Evolutionary conservation across 2,329 filamentous ascomycete species (phyloP).

Genomic region (Aphanoascus verrucosus): DNA sequence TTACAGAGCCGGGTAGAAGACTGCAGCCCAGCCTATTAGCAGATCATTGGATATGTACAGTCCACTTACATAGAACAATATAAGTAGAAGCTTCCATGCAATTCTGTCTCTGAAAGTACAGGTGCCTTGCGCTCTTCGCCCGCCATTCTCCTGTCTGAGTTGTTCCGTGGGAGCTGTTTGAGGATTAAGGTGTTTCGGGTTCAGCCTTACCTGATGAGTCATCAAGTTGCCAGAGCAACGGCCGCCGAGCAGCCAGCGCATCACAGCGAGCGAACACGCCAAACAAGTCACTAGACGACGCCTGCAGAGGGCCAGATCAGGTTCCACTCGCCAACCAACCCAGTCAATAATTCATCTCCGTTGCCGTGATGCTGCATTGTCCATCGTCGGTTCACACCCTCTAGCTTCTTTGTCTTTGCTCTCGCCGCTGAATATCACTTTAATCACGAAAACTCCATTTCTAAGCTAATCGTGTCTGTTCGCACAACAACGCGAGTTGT

Average conservation of each 20-base stretch:
- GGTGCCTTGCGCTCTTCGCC: too few species aligned
- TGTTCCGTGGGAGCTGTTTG: too few species aligned
- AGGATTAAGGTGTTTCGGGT: too few species aligned
- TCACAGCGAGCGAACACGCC: not conserved
- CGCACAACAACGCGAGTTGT: not conserved
- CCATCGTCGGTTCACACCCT: too few species aligned
- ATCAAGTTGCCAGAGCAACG: slow-evolving; percentile 7
- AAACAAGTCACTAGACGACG: not conserved
- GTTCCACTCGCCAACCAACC: not conserved
- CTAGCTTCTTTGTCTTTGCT: not conserved
- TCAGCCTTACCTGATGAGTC: slow-evolving; percentile 9
- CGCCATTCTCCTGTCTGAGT: too few species aligned
- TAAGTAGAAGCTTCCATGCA: too few species aligned
- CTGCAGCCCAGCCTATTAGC: not conserved
- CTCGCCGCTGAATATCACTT: not conserved
- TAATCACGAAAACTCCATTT: not conserved
- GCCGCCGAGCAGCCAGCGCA: not conserved
- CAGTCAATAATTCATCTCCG: too few species aligned
- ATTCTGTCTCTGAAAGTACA: too few species aligned
- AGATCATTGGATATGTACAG: too few species aligned
- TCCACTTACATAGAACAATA: too few species aligned
- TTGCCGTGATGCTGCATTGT: too few species aligned
- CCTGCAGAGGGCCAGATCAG: not conserved
- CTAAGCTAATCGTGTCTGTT: not conserved
- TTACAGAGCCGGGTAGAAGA: not conserved